Percentiles rank a stretch among this genome's conserved stretches.
Evolutionary conservation across 176 grass and related monocot genomes (phyloP).

Genomic region (Oryza glumipatula): DNA sequence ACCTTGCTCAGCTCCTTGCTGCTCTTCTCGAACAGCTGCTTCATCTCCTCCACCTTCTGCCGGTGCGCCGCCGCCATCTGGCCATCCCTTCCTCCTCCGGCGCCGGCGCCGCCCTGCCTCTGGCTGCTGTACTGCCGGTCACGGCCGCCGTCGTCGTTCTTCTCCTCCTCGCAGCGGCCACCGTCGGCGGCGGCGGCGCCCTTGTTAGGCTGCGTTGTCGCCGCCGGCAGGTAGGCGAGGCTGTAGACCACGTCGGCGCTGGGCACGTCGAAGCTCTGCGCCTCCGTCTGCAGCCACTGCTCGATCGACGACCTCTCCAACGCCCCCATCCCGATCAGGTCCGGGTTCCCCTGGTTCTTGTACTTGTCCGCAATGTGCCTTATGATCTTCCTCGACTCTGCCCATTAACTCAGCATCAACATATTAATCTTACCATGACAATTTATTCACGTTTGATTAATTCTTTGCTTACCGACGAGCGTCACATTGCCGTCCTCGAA

Average conservation of each 20-base stretch:
- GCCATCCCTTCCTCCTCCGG: too few species aligned
- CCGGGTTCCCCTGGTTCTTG: constrained; percentile 51
- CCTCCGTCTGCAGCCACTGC: constrained; percentile 94
- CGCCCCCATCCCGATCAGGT: constrained; percentile 68
- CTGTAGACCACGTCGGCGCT: constrained; percentile 73
- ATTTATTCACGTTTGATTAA: background rate
- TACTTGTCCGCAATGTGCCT: constrained; percentile 75
- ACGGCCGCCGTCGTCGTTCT: background rate
- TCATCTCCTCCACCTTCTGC: constrained; percentile 49
- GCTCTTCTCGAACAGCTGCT: constrained; percentile 51
- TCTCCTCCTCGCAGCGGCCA: background rate
- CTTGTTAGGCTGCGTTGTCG: constrained; percentile 15
- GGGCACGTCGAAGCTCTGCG: constrained; percentile 72
- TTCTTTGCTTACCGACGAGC: constrained; percentile 50
- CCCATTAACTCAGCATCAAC: background rate
- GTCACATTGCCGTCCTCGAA: constrained; percentile 57
- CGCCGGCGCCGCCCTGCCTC: background rate
- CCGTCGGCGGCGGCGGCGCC: background rate
- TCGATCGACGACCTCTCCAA: constrained; percentile 80
- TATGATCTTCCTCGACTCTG: constrained; percentile 85
- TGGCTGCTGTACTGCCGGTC: background rate
- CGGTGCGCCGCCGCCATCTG: constrained; percentile 32
- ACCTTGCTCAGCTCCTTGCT: constrained; percentile 56
- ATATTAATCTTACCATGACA: too few species aligned
- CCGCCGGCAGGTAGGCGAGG: constrained; percentile 49